Evolutionary conservation across 2,329 filamentous ascomycete genomes (phyloP).

Genomic region (Daldinia sp.): DNA sequence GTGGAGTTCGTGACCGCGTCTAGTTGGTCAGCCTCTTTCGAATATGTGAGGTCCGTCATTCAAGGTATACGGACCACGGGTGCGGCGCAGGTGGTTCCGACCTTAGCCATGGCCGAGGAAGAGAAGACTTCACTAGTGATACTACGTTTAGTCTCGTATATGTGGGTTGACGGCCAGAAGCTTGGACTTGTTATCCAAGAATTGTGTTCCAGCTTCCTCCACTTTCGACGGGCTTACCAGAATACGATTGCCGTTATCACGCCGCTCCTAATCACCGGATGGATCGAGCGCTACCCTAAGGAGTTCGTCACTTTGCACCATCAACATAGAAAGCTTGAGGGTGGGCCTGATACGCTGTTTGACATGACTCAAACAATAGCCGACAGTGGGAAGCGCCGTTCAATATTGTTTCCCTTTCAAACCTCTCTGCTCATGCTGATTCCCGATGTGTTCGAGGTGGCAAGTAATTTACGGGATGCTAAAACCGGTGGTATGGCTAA

Average conservation of each 20-base stretch:
- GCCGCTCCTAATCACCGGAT: constrained; percentile 70
- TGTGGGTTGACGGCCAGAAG: constrained; percentile 71
- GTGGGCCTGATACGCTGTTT: constrained; percentile 71
- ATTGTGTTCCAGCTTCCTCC: constrained; percentile 71
- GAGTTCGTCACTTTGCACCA: constrained; percentile 72
- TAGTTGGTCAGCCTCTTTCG: constrained; percentile 68
- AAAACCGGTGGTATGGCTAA: constrained; percentile 70
- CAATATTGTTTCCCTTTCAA: constrained; percentile 68
- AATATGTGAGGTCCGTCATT: constrained; percentile 63
- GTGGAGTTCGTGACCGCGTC: constrained; percentile 72
- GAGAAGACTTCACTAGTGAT: constrained; percentile 62
- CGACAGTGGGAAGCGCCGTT: constrained; percentile 64
- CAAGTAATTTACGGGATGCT: constrained; percentile 70
- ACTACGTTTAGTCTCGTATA: constrained; percentile 67
- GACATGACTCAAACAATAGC: constrained; percentile 71
- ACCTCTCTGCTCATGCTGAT: constrained; percentile 68
- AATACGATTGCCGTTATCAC: constrained; percentile 68
- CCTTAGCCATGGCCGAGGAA: constrained; percentile 54
- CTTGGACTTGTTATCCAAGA: constrained; percentile 70
- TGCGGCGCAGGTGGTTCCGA: constrained; percentile 52
- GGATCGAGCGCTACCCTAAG: constrained; percentile 70
- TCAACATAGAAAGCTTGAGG: constrained; percentile 68
- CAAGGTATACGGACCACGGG: constrained; percentile 58
- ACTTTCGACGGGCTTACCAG: constrained; percentile 70
- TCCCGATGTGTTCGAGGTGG: constrained; percentile 75